These are phyloP conservation scores for Boletus rubropictus DNA, from an alignment of 768 basidiomycete species.

Conservation along the genomic window DNA sequence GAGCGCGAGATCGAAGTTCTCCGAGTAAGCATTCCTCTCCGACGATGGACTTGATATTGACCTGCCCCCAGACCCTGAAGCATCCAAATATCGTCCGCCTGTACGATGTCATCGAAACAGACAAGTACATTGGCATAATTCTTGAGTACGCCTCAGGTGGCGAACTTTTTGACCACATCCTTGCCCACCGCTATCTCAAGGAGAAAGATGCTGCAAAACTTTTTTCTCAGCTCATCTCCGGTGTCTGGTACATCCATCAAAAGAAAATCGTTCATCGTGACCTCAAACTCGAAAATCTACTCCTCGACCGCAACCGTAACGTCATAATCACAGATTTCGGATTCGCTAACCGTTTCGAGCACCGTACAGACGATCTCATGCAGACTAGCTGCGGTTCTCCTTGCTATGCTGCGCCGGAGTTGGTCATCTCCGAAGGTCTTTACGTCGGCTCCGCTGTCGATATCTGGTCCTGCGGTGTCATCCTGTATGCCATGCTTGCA, in stretches of 20 bases:
- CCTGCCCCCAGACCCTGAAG: conserved; percentile 66
- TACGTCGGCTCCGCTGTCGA: conserved; percentile 98
- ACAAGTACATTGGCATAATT: conserved; percentile 99
- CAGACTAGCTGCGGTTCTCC: conserved; percentile 96
- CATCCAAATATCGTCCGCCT: conserved; percentile 98
- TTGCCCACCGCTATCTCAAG: conserved; percentile 93
- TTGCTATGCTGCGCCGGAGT: conserved; percentile 96
- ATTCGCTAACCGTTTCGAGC: conserved; percentile 96
- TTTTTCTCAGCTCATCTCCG: conserved; percentile 96
- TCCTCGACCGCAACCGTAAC: conserved; percentile 94
- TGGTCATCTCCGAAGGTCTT: conserved; percentile 94
- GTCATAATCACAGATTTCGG: conserved; percentile 99
- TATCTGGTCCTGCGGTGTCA: conserved; percentile 96
- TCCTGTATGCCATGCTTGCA: conserved; percentile 94
- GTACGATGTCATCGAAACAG: conserved; percentile 98
- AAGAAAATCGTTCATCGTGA: conserved; percentile 99
- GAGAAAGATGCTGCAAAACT: conserved; percentile 93
- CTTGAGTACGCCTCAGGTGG: conserved; percentile 98
- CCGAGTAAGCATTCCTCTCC: conserved; percentile 50
- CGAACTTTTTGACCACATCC: conserved; percentile 97
- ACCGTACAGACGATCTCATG: conserved; percentile 91
- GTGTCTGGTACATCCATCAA: conserved; percentile 97
- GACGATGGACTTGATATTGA: conserved; percentile 4
- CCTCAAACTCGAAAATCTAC: conserved; percentile 96
- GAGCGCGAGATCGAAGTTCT: conserved; percentile 97